These are phyloP conservation scores for Quercus ilex DNA, from an alignment of 306 rosid species.

Conservation along the genomic window DNA sequence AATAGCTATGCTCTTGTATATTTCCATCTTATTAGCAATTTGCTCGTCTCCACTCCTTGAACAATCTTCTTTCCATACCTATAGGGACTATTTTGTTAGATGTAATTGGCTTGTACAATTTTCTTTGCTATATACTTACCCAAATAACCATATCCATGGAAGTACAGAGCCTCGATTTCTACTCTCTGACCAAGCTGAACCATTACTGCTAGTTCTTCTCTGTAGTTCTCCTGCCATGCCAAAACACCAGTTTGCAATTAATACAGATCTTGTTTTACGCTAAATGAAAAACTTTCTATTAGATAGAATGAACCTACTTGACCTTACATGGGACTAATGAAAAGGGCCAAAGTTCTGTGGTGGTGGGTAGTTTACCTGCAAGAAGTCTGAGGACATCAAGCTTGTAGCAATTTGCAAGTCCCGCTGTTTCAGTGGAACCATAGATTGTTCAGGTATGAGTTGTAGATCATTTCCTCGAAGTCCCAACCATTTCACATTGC, in stretches of 20 bases:
- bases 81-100: constrained; percentile 1
- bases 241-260: constrained; percentile 13
- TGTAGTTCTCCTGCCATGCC: constrained; percentile 74
- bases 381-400: constrained; percentile 66
- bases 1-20: background rate
- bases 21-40: background rate
- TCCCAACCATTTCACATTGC: constrained; percentile 88
- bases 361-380: constrained; percentile 49
- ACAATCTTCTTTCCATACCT: background rate
- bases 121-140: constrained; percentile 78
- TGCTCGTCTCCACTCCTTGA: background rate
- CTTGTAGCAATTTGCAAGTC: constrained; percentile 79
- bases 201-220: constrained; percentile 68
- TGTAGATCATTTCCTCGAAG: constrained; percentile 64
- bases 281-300: background rate
- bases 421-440: constrained; percentile 61
- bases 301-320: background rate
- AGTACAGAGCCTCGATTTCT: constrained; percentile 85
- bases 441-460: constrained; percentile 56
- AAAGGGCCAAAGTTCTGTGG: background rate
- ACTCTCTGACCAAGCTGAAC: constrained; percentile 62
- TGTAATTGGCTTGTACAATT: constrained; percentile 76
- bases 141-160: constrained; percentile 64
- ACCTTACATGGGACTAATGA: background rate
- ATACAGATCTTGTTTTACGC: background rate